phyloP scores from a whole-genome alignment of 371 early-diverging fungal genomes.

The Mucor ambiguus region DNA sequence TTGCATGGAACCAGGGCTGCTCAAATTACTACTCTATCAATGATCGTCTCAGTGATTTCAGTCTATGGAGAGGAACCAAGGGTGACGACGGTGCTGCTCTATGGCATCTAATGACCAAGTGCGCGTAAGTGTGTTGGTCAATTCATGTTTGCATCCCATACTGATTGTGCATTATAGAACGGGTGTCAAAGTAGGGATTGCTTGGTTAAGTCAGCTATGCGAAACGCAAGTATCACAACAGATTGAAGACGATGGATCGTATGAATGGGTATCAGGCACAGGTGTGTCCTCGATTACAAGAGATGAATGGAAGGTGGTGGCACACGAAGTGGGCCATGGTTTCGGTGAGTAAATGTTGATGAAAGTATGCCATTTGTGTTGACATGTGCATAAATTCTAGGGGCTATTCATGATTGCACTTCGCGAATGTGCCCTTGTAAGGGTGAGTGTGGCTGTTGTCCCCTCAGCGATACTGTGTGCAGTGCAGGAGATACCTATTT shows the following conservation, averaged over 20 bases:
- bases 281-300: conserved; percentile 86
- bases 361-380: background rate
- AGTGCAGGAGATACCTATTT: conserved; percentile 79
- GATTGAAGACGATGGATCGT: conserved; percentile 47
- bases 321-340: conserved; percentile 94
- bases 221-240: conserved; percentile 57
- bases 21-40: conserved; percentile 71
- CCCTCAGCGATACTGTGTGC: conserved; percentile 69
- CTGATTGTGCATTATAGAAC: conserved; percentile 39
- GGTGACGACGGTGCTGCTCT: conserved; percentile 77
- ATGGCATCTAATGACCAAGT: conserved; percentile 94
- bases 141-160: background rate
- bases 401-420: conserved; percentile 73
- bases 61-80: conserved; percentile 82
- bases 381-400: conserved; percentile 15
- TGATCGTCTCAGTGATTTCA: conserved; percentile 86
- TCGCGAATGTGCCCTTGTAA: conserved; percentile 61
- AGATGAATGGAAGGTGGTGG: conserved; percentile 95
- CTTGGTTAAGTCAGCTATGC: conserved; percentile 89
- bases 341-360: conserved; percentile 53
- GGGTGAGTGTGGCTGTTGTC: conserved; percentile 73
- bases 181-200: conserved; percentile 90
- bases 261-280: conserved; percentile 77
- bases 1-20: conserved; percentile 86
- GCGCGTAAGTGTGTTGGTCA: conserved; percentile 49